Conservation (phyloP, 169 alveolate genomes). For the Eimeria falciformis region DNA sequence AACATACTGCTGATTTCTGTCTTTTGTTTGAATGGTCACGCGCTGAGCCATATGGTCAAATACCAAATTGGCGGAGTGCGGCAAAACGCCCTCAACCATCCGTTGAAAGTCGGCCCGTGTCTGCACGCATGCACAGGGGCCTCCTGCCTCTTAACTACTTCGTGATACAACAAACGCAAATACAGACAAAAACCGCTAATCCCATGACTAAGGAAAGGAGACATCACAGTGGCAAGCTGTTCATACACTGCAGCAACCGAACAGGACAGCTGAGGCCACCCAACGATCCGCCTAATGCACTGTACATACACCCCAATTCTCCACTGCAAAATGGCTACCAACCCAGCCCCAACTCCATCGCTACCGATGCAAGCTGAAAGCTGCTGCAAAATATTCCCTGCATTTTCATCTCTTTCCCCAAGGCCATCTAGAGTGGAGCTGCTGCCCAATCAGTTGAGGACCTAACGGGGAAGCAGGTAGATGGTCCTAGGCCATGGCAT, state of each 20-base stretch:
- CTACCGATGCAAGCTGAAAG: too few relatives aligned
- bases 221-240: neutral
- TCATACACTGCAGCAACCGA: neutral
- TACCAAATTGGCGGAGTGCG: neutral
- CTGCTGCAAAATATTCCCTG: too few relatives aligned
- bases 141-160: too few relatives aligned
- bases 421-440: too few relatives aligned
- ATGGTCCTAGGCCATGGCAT: neutral
- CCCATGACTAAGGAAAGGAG: neutral
- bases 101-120: neutral
- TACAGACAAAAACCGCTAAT: too few relatives aligned
- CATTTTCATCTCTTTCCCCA: too few relatives aligned
- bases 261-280: too few relatives aligned
- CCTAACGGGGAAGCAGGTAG: neutral
- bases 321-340: too few relatives aligned
- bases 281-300: too few relatives aligned
- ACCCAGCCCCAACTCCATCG: too few relatives aligned
- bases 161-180: too few relatives aligned
- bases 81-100: neutral
- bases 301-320: too few relatives aligned
- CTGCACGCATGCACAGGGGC: neutral
- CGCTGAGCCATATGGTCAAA: neutral
- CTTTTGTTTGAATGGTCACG: neutral
- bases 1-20: neutral
- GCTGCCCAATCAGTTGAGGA: neutral